These are phyloP conservation scores for Sugiyamaella boreocaroliniensis DNA, from an alignment of 805 yeast species.

Conservation along the genomic window DNA sequence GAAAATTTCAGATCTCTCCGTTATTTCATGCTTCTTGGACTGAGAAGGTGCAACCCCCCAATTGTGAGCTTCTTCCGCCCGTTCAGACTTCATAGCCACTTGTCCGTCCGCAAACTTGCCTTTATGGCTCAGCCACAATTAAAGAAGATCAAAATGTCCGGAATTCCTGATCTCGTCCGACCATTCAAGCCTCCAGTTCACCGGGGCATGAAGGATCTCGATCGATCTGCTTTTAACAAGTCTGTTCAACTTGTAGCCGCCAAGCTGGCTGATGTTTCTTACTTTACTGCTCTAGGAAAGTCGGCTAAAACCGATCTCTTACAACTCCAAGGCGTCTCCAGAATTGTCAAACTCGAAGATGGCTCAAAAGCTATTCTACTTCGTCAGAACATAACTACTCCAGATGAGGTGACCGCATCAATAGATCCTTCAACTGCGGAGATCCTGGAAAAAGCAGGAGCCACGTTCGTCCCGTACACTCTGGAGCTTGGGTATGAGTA, in stretches of 20 bases:
- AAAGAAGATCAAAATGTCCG: neutral
- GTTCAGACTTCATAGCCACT: neutral
- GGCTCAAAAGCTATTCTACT: constrained; percentile 51
- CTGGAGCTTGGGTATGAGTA: constrained; percentile 61
- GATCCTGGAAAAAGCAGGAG: constrained; percentile 43
- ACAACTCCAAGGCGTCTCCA: constrained; percentile 62
- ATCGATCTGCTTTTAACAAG: constrained; percentile 55
- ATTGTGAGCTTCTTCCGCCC: no score
- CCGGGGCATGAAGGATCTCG: constrained; percentile 57
- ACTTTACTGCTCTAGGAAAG: constrained; percentile 56
- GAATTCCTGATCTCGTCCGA: constrained; percentile 3
- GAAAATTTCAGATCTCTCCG: no score
- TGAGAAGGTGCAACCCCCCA: no score
- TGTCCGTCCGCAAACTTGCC: neutral
- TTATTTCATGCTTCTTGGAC: no score
- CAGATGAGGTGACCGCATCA: constrained; percentile 34
- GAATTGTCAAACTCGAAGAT: constrained; percentile 44
- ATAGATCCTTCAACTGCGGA: constrained; percentile 40
- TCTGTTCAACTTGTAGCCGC: constrained; percentile 62
- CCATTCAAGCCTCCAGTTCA: constrained; percentile 55
- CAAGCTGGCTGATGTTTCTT: constrained; percentile 57
- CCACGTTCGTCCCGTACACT: constrained; percentile 45
- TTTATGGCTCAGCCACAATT: neutral
- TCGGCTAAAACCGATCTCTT: constrained; percentile 53
- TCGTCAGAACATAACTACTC: constrained; percentile 41